Base-by-base conservation (phyloP, 768 basidiomycete species). In the Boletus eberwhitei region DNA sequence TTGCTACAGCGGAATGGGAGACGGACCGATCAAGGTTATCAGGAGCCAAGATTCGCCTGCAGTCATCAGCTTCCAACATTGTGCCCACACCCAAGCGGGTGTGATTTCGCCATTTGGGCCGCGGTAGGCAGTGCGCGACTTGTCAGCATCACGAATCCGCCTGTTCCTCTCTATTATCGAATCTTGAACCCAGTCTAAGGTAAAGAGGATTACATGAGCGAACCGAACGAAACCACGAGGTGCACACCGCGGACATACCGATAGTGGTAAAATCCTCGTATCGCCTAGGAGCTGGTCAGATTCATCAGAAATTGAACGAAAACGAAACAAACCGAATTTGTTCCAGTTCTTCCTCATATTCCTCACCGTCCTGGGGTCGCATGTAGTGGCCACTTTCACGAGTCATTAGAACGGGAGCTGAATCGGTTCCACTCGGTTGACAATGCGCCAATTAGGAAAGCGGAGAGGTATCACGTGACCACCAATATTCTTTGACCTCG, bases 231-330 rank as follows among this genome's bases (percentile, higher is more conserved):
- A 50, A 44, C 43, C 29, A 58, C 38, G 50, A 56, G 52, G 48
- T 46, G 35, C n/a, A 50, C 6, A 42, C 53, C 45, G 58, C 50
- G 26, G 47, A 71, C 77, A 61, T 66, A 92, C 93, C 93, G 73
- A 97, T 94, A 7, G 94, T 96, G 41, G 87, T 87, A 68, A 97
- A 97, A 74, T 97, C 93, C 71, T 95, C 90, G 75, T 95, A 96
- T 55, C 90, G 90, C 60, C 93, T 94, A 60, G 38, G 49, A 58
- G 35, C 43, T 42, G 52, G 37, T 67, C 22, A 71, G 60, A 50
- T 53, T 41, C 26, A 19, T 37, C 17, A 8, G 41, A 35, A 26
- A 42, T 37, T 31, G n/a, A 52, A 36, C 21, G 31, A 41, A 40
- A 40, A 49, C 8, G 29, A 31, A 12, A 57, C 74, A 50, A 57